These are phyloP conservation scores for Solanum arcanum DNA, from an alignment of 257 asterid species.

Conservation along the genomic window DNA sequence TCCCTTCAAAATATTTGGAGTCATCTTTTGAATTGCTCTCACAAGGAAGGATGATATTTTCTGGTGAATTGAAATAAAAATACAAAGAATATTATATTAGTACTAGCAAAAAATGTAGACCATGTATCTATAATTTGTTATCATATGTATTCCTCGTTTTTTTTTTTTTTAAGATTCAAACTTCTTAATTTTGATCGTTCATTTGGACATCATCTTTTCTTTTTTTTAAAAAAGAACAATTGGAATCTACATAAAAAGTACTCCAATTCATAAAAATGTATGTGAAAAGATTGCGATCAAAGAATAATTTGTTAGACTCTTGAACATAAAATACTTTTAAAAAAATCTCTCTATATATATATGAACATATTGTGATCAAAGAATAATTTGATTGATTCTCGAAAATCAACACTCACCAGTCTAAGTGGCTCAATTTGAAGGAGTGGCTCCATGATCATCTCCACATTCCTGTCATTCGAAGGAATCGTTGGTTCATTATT, in stretches of 20 bases:
- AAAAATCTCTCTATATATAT: no score
- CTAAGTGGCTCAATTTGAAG: conserved; percentile 42
- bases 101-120: neutral
- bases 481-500: neutral
- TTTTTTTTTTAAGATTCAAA: neutral
- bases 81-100: neutral
- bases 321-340: no score
- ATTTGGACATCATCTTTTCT: neutral
- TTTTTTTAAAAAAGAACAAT: no score
- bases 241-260: no score
- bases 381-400: neutral
- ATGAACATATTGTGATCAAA: rapidly evolving
- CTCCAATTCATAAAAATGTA: no score
- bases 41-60: conserved; percentile 16
- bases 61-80: conserved; percentile 15
- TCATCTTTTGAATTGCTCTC: conserved; percentile 26
- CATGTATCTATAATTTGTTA: neutral
- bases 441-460: conserved; percentile 61
- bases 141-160: neutral
- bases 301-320: no score
- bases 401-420: conserved; percentile 32
- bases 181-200: neutral
- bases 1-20: conserved; percentile 6
- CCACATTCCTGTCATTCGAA: conserved; percentile 34
- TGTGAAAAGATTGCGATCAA: no score